Conservation (phyloP, 2,329 filamentous ascomycete genomes). For the Exophiala sp. region DNA sequence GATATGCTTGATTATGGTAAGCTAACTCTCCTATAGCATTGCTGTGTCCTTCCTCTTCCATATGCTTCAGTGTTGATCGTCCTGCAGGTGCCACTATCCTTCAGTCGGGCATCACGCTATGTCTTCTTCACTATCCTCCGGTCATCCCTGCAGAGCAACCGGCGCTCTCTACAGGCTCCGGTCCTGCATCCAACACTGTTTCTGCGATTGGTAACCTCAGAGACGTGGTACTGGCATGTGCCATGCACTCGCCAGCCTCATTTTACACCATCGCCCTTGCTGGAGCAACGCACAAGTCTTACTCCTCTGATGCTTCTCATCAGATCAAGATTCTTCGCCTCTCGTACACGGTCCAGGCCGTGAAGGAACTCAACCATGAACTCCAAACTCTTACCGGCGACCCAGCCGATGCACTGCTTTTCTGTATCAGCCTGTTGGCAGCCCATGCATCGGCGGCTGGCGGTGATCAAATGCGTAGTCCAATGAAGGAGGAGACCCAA, state of each 20-base stretch:
- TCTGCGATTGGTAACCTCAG: neutral
- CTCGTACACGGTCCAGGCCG: neutral
- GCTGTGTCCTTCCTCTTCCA: neutral
- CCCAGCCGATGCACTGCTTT: neutral
- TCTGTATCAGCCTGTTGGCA: constrained; percentile 2
- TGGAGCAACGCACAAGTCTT: constrained; percentile 1
- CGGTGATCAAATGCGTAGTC: neutral
- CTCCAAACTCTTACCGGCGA: neutral
- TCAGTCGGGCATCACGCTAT: constrained; percentile 3
- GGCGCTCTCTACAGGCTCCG: neutral
- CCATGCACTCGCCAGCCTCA: neutral
- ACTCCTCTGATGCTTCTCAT: neutral
- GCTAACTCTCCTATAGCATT: neutral
- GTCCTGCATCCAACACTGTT: neutral
- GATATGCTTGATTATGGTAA: constrained; percentile 5
- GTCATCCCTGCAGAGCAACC: neutral
- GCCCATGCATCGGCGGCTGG: neutral
- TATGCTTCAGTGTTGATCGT: neutral
- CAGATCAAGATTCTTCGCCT: neutral
- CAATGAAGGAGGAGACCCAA: neutral
- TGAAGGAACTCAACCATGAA: neutral
- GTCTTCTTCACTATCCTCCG: neutral
- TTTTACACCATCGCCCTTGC: constrained; percentile 1
- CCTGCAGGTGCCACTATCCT: neutral
- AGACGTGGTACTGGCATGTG: neutral